Percentiles rank a stretch among this genome's conserved stretches.
Conservation (phyloP, 495 filamentous ascomycete species). For the Rostrohypoxylon terebratum region DNA sequence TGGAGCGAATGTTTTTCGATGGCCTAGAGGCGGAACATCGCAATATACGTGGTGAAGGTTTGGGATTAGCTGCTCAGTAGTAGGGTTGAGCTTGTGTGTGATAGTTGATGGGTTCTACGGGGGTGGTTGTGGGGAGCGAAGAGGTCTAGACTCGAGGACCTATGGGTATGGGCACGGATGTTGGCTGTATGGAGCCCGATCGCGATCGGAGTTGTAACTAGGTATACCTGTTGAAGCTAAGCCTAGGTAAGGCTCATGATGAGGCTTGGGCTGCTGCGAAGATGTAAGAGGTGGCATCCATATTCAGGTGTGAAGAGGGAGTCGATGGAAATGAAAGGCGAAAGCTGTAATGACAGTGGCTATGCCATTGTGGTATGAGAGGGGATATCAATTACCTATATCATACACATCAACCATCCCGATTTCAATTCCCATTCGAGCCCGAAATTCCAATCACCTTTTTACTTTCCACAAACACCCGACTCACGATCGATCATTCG, state of each 20-base stretch:
- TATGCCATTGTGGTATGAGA: slow-evolving; percentile 2
- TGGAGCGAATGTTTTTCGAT: slow-evolving; percentile 4
- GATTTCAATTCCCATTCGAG: not conserved
- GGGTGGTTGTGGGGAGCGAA: not conserved
- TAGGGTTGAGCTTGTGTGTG: not conserved
- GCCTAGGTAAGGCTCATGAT: not conserved
- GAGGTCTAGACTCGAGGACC: not conserved
- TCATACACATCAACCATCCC: slow-evolving; percentile 15
- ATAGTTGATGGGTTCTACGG: not conserved
- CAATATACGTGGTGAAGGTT: slow-evolving; percentile 3
- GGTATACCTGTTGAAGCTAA: too few species aligned
- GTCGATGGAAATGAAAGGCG: not conserved
- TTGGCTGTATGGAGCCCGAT: not conserved
- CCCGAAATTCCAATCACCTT: not conserved
- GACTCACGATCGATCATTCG: not conserved
- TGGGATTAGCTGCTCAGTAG: slow-evolving; percentile 3
- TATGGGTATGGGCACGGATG: too few species aligned
- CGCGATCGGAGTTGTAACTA: not conserved
- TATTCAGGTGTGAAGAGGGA: too few species aligned
- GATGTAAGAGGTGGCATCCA: not conserved
- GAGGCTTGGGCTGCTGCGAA: not conserved
- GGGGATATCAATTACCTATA: slow-evolving; percentile 32
- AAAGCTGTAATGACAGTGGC: not conserved
- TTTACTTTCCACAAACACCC: not conserved
- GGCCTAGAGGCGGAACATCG: not conserved